A percentile compares a stretch with the other conserved stretches of the same genome.
phyloP scores from a whole-genome alignment of 73 alveolate genomes.

The Paramecium biaurelia region DNA sequence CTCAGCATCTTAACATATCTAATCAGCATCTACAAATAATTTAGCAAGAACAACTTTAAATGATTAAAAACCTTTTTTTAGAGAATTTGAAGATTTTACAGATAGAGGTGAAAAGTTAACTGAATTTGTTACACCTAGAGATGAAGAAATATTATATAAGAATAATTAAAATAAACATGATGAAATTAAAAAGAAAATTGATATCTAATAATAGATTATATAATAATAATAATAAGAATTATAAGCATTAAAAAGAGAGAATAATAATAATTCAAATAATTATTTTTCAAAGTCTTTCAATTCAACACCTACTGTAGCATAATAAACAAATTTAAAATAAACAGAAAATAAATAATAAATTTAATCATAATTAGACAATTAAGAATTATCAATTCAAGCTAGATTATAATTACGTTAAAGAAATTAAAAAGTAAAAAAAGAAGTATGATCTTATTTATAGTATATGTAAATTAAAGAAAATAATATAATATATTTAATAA shows the following conservation, averaged over 20 bases:
- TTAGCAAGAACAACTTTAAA: not conserved
- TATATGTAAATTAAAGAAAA: not conserved
- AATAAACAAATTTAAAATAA: not conserved
- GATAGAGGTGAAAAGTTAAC: not conserved
- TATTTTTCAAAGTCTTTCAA: not conserved
- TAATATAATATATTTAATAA: not conserved
- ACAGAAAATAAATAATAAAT: not conserved
- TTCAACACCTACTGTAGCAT: not conserved
- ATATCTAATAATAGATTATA: not conserved
- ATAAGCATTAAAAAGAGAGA: not conserved
- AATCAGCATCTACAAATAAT: not conserved
- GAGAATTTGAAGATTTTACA: conserved; percentile 16
- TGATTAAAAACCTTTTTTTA: conserved; percentile 2
- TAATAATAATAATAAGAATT: not conserved
- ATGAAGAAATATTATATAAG: not conserved
- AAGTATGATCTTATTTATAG: not conserved
- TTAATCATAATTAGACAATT: not conserved
- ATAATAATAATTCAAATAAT: not conserved
- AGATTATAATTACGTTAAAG: not conserved
- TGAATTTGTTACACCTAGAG: conserved; percentile 35
- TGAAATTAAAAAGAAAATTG: not conserved
- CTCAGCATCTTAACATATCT: not conserved
- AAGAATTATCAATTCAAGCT: not conserved
- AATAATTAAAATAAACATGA: not conserved
- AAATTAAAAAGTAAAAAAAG: not conserved